A percentile compares a stretch with the other conserved stretches of the same genome.
These are phyloP conservation scores for Sporothrix phasma DNA, from an alignment of 2,329 filamentous ascomycete species.

Conservation along the genomic window DNA sequence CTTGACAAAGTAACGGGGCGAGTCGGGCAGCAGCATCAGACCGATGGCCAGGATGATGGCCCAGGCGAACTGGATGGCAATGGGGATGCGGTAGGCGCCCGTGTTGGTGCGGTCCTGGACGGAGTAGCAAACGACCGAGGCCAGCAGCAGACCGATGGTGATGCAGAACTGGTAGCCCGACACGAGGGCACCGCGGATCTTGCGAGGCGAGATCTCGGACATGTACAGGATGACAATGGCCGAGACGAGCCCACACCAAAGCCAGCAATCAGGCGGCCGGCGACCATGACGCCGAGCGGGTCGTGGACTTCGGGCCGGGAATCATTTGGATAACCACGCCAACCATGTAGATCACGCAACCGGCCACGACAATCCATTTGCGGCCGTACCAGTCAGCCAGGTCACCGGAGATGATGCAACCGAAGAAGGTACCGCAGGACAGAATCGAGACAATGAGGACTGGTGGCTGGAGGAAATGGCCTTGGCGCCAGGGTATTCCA, in stretches of 20 bases:
- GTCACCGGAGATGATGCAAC: slow-evolving; percentile 67
- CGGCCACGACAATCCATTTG: slow-evolving; percentile 60
- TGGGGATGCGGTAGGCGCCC: slow-evolving; percentile 69
- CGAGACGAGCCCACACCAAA: slow-evolving; percentile 69
- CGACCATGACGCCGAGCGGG: slow-evolving; percentile 53
- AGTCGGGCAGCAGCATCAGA: slow-evolving; percentile 70
- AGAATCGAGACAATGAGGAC: slow-evolving; percentile 65
- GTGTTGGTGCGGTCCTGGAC: slow-evolving; percentile 53
- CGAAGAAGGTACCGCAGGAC: slow-evolving; percentile 68
- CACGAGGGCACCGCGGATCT: slow-evolving; percentile 46
- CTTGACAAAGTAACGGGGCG: slow-evolving; percentile 78
- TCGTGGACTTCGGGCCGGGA: slow-evolving; percentile 36
- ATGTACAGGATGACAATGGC: slow-evolving; percentile 79
- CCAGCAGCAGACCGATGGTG: slow-evolving; percentile 55
- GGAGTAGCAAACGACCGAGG: slow-evolving; percentile 55
- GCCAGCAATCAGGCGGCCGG: slow-evolving; percentile 65
- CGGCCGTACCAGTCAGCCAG: slow-evolving; percentile 66
- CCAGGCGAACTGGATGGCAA: slow-evolving; percentile 71
- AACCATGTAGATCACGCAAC: slow-evolving; percentile 60
- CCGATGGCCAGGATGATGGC: slow-evolving; percentile 63
- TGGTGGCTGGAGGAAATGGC: slow-evolving; percentile 33
- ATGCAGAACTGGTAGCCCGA: slow-evolving; percentile 64
- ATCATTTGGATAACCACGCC: slow-evolving; percentile 59
- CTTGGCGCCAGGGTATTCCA: slow-evolving; percentile 33
- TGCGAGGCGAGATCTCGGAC: slow-evolving; percentile 67